These are phyloP conservation scores for Phragmites australis DNA, from an alignment of 176 grass and related monocot species.

Conservation along the genomic window DNA sequence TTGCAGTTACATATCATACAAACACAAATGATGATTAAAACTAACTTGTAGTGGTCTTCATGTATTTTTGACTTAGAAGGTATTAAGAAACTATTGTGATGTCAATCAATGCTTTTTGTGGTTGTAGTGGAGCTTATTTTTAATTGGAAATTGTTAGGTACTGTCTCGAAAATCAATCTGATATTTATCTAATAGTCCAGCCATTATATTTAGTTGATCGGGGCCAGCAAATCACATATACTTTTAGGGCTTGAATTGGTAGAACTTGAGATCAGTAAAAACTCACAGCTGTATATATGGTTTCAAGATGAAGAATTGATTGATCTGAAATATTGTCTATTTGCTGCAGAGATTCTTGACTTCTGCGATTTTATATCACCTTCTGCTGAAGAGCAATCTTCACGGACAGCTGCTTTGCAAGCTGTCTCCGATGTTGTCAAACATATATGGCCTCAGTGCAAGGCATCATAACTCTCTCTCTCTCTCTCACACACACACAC, in stretches of 20 bases:
- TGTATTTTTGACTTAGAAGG: not conserved
- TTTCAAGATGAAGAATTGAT: constrained; percentile 22
- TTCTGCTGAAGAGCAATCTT: constrained; percentile 87
- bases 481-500: not conserved
- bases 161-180: not conserved
- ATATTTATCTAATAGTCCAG: not conserved
- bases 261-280: constrained; percentile 22
- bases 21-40: not conserved
- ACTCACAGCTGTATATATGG: constrained; percentile 2
- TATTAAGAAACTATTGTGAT: not conserved
- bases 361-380: constrained; percentile 85
- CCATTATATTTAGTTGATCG: constrained; percentile 13
- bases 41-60: not conserved
- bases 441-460: constrained; percentile 93
- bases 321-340: constrained; percentile 41
- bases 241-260: constrained; percentile 1
- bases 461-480: constrained; percentile 30
- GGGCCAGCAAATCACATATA: constrained; percentile 5
- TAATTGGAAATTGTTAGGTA: not conserved
- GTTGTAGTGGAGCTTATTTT: not conserved
- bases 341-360: constrained; percentile 86
- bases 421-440: constrained; percentile 80
- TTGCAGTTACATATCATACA: not conserved
- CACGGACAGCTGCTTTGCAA: constrained; percentile 68
- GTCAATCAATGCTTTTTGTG: constrained; percentile 2